A percentile compares a stretch with the other conserved stretches of the same genome.
Conservation (phyloP, 2,329 filamentous ascomycete species). For the Exophiala sp. region DNA sequence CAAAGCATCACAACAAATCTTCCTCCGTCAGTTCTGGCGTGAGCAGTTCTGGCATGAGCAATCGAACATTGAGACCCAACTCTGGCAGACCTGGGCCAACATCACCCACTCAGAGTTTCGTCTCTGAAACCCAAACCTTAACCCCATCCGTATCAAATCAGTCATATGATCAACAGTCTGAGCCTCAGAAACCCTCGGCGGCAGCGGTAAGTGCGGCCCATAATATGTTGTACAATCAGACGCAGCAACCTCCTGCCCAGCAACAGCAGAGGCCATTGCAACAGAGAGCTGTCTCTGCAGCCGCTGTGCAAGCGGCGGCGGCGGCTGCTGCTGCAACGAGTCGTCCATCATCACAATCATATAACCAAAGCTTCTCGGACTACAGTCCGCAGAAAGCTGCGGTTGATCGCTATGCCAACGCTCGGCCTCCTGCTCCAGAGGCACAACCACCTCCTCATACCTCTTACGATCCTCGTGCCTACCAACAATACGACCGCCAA, state of each 20-base stretch:
- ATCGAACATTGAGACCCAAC: slow-evolving; percentile 62
- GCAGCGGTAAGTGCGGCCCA: slow-evolving; percentile 28
- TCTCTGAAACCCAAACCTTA: slow-evolving; percentile 29
- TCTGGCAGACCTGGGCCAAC: slow-evolving; percentile 43
- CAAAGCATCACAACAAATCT: slow-evolving; percentile 67
- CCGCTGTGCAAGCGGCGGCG: slow-evolving; percentile 44
- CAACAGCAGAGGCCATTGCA: slow-evolving; percentile 37
- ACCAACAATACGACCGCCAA: slow-evolving; percentile 35
- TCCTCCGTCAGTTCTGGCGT: slow-evolving; percentile 53
- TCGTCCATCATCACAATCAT: slow-evolving; percentile 42
- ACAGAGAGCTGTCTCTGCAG: slow-evolving; percentile 45
- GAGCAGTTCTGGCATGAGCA: slow-evolving; percentile 58
- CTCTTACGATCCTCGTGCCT: slow-evolving; percentile 43
- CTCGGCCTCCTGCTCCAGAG: slow-evolving; percentile 32
- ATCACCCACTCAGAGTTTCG: slow-evolving; percentile 27
- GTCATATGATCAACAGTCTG: slow-evolving; percentile 35
- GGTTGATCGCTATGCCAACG: slow-evolving; percentile 35
- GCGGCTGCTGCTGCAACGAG: slow-evolving; percentile 49
- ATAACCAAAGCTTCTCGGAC: slow-evolving; percentile 45
- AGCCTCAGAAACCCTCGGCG: slow-evolving; percentile 37
- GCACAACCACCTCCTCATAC: slow-evolving; percentile 42
- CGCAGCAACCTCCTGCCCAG: slow-evolving; percentile 38
- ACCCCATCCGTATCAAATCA: slow-evolving; percentile 34
- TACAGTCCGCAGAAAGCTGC: slow-evolving; percentile 33
- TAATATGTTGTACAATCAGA: slow-evolving; percentile 33